Conservation (phyloP, 2,329 filamentous ascomycete genomes). For the Hypomyces perniciosus region DNA sequence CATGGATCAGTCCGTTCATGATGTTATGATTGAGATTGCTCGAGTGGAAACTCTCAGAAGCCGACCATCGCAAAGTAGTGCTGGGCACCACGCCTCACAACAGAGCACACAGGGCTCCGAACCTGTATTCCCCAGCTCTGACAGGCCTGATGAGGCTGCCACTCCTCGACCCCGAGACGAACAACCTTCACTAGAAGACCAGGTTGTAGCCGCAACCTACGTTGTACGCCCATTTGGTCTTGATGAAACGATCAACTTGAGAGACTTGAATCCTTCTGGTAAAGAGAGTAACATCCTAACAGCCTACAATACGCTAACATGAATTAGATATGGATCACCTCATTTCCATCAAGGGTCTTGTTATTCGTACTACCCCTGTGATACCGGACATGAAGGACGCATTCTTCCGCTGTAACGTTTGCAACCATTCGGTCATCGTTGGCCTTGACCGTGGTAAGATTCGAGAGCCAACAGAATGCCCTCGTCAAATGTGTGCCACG, state of each 20-base stretch:
- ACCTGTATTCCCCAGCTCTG: slow-evolving; percentile 73
- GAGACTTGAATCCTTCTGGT: slow-evolving; percentile 86
- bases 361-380: slow-evolving; percentile 91
- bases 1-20: slow-evolving; percentile 92
- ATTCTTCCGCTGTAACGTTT: slow-evolving; percentile 92
- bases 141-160: slow-evolving; percentile 48
- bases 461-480: slow-evolving; percentile 85
- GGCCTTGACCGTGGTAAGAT: slow-evolving; percentile 95
- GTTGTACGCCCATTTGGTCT: slow-evolving; percentile 86
- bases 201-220: slow-evolving; percentile 74
- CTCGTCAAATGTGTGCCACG: slow-evolving; percentile 70
- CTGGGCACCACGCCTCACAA: slow-evolving; percentile 39
- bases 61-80: slow-evolving; percentile 55
- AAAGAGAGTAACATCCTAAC: slow-evolving; percentile 19
- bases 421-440: slow-evolving; percentile 84
- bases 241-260: slow-evolving; percentile 80
- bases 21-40: slow-evolving; percentile 86
- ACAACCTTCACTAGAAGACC: slow-evolving; percentile 63
- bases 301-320: not conserved
- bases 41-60: slow-evolving; percentile 69
- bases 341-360: slow-evolving; percentile 88
- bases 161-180: slow-evolving; percentile 37
- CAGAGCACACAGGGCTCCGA: slow-evolving; percentile 60
- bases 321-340: slow-evolving; percentile 83
- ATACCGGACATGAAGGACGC: slow-evolving; percentile 99